A percentile compares a stretch with the other conserved stretches of the same genome.
phyloP scores from a whole-genome alignment of 768 basidiomycete genomes.

The Termitomyces sp. region DNA sequence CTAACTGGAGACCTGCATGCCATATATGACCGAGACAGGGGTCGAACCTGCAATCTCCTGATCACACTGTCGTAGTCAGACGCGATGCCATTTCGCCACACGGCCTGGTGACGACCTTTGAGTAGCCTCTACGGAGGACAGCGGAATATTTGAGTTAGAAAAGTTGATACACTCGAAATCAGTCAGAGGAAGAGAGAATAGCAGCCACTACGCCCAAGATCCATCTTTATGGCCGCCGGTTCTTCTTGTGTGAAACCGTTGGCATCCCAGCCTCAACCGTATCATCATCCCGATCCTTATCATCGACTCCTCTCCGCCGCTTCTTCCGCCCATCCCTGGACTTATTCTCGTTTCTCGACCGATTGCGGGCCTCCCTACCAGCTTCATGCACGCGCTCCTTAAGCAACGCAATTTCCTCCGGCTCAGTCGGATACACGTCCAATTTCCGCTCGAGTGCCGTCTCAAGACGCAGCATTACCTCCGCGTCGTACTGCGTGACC shows the following conservation, averaged over 20 bases:
- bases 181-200: not conserved
- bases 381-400: constrained; percentile 89
- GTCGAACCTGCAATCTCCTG: constrained; percentile 83
- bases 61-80: constrained; percentile 24
- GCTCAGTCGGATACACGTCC: constrained; percentile 78
- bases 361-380: constrained; percentile 64
- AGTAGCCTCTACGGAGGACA: too few species aligned
- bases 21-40: constrained; percentile 44
- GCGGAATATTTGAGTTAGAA: too few species aligned
- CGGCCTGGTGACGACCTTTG: not conserved
- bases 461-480: constrained; percentile 91
- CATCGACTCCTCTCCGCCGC: constrained; percentile 45
- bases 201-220: not conserved
- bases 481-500: constrained; percentile 96
- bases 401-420: constrained; percentile 81
- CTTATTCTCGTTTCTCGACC: constrained; percentile 42
- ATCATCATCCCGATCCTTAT: constrained; percentile 88
- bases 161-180: too few species aligned
- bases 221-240: not conserved
- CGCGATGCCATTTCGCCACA: constrained; percentile 10
- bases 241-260: constrained; percentile 37
- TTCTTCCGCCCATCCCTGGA: constrained; percentile 28
- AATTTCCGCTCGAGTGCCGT: constrained; percentile 89
- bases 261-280: constrained; percentile 86
- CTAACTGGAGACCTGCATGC: too few species aligned